Percentiles rank a stretch among this genome's conserved stretches.
phyloP scores from a whole-genome alignment of 129 eudicot genomes.

The Gnaphalium uliginosum region DNA sequence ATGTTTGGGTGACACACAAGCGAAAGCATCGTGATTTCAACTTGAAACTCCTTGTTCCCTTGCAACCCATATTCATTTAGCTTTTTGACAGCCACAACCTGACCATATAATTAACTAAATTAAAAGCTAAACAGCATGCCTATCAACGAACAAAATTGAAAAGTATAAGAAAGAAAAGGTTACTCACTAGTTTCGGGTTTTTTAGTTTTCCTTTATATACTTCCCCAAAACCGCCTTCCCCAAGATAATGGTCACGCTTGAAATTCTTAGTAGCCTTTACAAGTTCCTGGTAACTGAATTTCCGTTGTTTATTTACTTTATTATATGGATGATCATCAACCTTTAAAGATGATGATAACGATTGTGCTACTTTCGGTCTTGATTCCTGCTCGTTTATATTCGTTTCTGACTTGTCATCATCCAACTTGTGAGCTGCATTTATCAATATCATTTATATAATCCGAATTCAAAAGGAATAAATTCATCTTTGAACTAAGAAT shows the following conservation, averaged over 20 bases:
- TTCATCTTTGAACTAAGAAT: not conserved
- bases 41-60: conserved; percentile 64
- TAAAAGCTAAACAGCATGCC: conserved; percentile 13
- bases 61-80: conserved; percentile 51
- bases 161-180: not conserved
- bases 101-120: conserved; percentile 28
- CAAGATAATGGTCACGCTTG: conserved; percentile 45
- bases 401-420: conserved; percentile 15
- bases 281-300: conserved; percentile 50
- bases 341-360: conserved; percentile 3
- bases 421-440: conserved; percentile 31
- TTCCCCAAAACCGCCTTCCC: conserved; percentile 74
- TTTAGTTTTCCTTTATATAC: conserved; percentile 55
- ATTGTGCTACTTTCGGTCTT: conserved; percentile 15
- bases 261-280: conserved; percentile 68
- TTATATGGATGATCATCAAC: not conserved
- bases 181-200: conserved; percentile 47
- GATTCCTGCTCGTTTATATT: conserved; percentile 15
- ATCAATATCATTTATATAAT: conserved; percentile 8
- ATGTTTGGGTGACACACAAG: conserved; percentile 64
- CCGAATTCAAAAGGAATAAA: conserved; percentile 14
- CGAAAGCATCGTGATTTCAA: conserved; percentile 69
- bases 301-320: conserved; percentile 17
- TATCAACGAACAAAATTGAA: not conserved
- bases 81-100: conserved; percentile 65